These are phyloP conservation scores for Purpureocillium lavendulum DNA, from an alignment of 2,329 filamentous ascomycete genomes.

Conservation along the genomic window DNA sequence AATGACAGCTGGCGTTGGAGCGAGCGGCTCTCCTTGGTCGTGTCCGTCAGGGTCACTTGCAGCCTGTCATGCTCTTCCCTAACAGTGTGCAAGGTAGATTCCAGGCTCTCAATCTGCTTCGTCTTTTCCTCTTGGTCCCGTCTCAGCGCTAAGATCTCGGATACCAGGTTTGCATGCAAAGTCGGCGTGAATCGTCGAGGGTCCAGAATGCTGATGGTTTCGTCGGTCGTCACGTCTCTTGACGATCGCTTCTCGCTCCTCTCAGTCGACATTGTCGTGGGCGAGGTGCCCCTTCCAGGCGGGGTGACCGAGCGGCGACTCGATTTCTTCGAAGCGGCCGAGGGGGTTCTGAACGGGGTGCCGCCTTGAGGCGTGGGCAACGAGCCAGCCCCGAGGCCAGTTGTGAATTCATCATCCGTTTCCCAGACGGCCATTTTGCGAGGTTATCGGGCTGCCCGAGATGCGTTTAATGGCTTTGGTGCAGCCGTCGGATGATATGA, in stretches of 20 bases:
- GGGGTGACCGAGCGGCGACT: constrained; percentile 57
- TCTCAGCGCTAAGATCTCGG: constrained; percentile 81
- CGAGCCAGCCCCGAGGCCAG: constrained; percentile 43
- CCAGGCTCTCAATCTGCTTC: constrained; percentile 77
- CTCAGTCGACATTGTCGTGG: constrained; percentile 37
- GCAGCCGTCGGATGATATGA: background rate
- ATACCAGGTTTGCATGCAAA: constrained; percentile 86
- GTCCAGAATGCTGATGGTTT: constrained; percentile 69
- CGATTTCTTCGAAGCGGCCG: constrained; percentile 52
- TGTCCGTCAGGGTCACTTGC: constrained; percentile 50
- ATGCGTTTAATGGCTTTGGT: background rate
- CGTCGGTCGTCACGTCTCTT: constrained; percentile 54
- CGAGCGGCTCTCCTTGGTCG: constrained; percentile 68
- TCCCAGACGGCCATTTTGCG: constrained; percentile 48
- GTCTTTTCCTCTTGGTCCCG: constrained; percentile 88
- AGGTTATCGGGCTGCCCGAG: background rate
- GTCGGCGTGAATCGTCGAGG: constrained; percentile 92
- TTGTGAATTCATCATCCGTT: constrained; percentile 53
- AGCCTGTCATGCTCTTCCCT: constrained; percentile 69
- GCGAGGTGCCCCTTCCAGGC: constrained; percentile 48
- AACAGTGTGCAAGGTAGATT: constrained; percentile 61
- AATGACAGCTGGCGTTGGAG: constrained; percentile 79
- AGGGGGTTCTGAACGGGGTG: constrained; percentile 64
- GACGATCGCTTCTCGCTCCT: constrained; percentile 40
- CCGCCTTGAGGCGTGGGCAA: constrained; percentile 62